Conservation (phyloP, 345 rosid species). For the Euphorbia pulcherrima region DNA sequence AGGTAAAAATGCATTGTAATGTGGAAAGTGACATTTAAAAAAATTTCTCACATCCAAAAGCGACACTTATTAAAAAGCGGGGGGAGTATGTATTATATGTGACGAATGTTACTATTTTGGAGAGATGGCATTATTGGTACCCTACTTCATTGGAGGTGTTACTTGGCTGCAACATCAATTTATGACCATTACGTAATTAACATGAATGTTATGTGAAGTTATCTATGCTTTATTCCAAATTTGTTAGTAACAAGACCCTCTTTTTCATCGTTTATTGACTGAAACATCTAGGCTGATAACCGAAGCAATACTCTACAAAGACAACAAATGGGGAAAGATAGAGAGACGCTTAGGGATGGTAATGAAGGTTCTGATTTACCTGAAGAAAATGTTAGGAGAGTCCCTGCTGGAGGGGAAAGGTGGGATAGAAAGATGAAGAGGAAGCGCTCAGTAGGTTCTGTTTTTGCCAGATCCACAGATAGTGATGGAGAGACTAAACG, state of each 20-base stretch:
- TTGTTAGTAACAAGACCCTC: neutral
- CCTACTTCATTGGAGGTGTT: neutral
- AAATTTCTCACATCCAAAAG: no score
- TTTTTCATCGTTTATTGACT: conserved; percentile 8
- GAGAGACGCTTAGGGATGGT: conserved; percentile 38
- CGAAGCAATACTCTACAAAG: conserved; percentile 31
- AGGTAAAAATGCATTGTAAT: no score
- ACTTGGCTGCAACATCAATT: neutral
- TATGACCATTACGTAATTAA: neutral
- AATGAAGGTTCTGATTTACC: conserved; percentile 39
- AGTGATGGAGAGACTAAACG: conserved; percentile 43
- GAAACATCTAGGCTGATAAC: conserved; percentile 35
- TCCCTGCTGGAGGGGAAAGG: conserved; percentile 56
- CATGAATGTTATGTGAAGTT: neutral
- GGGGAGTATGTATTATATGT: no score
- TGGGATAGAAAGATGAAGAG: conserved; percentile 59
- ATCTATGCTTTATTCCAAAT: neutral
- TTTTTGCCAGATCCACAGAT: conserved; percentile 38
- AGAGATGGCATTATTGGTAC: neutral
- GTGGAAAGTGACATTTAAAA: no score
- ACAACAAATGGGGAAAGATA: conserved; percentile 44
- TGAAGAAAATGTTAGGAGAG: conserved; percentile 47
- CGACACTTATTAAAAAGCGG: no score
- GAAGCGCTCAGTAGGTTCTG: conserved; percentile 46
- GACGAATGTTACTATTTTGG: no score